Conservation (phyloP, 306 rosid genomes). For the Gillenia trifoliata region DNA sequence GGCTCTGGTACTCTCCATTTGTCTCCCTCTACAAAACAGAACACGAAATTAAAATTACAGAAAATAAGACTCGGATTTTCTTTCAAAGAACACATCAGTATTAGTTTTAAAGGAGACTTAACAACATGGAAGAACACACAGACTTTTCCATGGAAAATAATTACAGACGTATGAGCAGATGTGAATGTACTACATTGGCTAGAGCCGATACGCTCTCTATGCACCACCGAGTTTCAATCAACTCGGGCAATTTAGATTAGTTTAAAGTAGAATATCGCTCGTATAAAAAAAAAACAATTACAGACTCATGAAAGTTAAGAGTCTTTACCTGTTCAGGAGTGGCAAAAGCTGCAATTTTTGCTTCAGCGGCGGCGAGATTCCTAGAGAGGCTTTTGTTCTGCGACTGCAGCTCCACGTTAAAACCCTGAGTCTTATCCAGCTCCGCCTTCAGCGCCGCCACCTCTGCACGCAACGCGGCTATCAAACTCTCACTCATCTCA, state of each 20-base stretch:
- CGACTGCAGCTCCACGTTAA: slow-evolving; percentile 55
- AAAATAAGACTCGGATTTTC: neutral
- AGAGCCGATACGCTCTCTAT: neutral
- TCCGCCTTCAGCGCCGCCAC: slow-evolving; percentile 58
- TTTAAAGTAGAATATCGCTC: too few species aligned
- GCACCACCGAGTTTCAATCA: neutral
- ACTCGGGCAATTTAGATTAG: neutral
- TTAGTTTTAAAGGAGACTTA: neutral
- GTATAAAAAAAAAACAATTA: neutral
- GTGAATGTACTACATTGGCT: too few species aligned
- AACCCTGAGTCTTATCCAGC: slow-evolving; percentile 50
- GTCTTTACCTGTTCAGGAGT: slow-evolving; percentile 45
- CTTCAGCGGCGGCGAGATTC: slow-evolving; percentile 65
- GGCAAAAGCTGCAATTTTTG: slow-evolving; percentile 37
- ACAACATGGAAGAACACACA: neutral
- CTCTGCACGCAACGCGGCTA: slow-evolving; percentile 51
- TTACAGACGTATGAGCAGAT: too few species aligned
- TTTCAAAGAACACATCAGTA: neutral
- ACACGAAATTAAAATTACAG: neutral
- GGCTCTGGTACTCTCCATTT: slow-evolving; percentile 46
- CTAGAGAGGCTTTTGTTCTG: slow-evolving; percentile 51
- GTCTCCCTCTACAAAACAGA: slow-evolving; percentile 39
- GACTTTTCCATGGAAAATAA: too few species aligned
- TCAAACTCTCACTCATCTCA: slow-evolving; percentile 48
- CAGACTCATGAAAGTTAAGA: neutral